Conservation (phyloP, 2,329 filamentous ascomycete genomes). For the Venturia pyrina region DNA sequence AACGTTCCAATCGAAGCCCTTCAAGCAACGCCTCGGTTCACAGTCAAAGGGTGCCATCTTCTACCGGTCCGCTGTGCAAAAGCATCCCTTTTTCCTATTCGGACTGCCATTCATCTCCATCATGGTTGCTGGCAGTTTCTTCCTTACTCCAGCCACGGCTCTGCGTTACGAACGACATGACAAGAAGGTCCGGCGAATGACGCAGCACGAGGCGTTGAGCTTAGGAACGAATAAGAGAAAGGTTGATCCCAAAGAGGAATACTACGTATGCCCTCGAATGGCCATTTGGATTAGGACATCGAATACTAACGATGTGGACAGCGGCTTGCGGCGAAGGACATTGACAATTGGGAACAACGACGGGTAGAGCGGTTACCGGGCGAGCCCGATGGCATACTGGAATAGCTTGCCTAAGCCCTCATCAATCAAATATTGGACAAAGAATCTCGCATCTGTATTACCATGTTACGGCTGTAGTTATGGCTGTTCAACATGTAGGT, state of each 20-base stretch:
- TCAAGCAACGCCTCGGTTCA: constrained; percentile 37
- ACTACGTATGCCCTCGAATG: constrained; percentile 54
- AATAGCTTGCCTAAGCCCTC: neutral
- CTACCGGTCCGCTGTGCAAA: constrained; percentile 66
- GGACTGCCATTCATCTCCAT: constrained; percentile 85
- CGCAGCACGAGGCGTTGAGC: constrained; percentile 75
- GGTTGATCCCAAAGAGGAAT: constrained; percentile 76
- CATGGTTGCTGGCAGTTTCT: constrained; percentile 87
- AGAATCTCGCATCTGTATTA: neutral
- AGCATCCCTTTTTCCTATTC: constrained; percentile 83
- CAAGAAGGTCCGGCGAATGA: constrained; percentile 75
- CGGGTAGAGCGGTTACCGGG: constrained; percentile 81
- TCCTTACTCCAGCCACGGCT: constrained; percentile 87
- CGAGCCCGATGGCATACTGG: constrained; percentile 74
- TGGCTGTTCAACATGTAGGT: neutral
- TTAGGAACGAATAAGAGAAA: constrained; percentile 61
- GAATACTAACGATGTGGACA: constrained; percentile 27
- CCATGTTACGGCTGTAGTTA: neutral
- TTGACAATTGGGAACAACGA: constrained; percentile 96
- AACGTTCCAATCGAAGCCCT: constrained; percentile 60
- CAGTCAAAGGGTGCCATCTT: neutral
- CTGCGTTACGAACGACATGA: constrained; percentile 91
- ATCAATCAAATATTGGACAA: neutral
- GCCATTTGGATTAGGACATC: constrained; percentile 16
- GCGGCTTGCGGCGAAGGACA: constrained; percentile 76